Conservation (phyloP, 139 green algal species). For the Astrephomene gubernaculifera region DNA sequence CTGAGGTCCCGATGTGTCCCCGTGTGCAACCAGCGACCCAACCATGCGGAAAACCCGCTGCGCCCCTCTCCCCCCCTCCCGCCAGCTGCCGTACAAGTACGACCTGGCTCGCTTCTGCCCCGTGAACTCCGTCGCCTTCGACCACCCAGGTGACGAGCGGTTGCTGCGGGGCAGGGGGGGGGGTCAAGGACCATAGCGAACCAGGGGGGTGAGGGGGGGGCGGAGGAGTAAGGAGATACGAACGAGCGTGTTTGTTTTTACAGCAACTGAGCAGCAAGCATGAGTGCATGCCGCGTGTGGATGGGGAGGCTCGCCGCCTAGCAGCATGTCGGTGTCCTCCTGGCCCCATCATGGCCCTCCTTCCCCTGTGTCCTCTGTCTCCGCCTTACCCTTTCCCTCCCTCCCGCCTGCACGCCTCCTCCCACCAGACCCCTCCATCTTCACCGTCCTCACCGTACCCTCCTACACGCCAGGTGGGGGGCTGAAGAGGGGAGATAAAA, state of each 20-base stretch:
- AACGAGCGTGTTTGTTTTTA: no score
- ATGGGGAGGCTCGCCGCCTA: no score
- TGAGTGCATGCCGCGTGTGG: no score
- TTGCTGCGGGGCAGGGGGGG: no score
- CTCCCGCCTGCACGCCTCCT: not conserved
- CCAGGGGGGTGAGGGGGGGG: no score
- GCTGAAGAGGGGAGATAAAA: not conserved
- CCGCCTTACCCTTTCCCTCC: not conserved
- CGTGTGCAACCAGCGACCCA: no score
- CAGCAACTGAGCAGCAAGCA: no score
- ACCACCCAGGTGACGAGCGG: conserved; percentile 60
- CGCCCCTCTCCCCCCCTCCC: not conserved
- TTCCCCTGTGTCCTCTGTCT: not conserved
- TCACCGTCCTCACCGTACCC: conserved; percentile 93
- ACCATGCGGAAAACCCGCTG: no score
- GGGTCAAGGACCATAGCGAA: no score
- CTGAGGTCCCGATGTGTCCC: no score
- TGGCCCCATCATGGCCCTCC: not conserved
- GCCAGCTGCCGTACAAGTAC: conserved; percentile 81
- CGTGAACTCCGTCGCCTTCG: conserved; percentile 78
- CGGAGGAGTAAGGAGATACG: no score
- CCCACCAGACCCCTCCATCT: conserved; percentile 91
- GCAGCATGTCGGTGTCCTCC: no score
- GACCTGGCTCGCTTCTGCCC: conserved; percentile 82
- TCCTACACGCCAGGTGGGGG: conserved; percentile 48